Base-by-base conservation (phyloP, 2,329 filamentous ascomycete species). In the Neonectria coccinea region DNA sequence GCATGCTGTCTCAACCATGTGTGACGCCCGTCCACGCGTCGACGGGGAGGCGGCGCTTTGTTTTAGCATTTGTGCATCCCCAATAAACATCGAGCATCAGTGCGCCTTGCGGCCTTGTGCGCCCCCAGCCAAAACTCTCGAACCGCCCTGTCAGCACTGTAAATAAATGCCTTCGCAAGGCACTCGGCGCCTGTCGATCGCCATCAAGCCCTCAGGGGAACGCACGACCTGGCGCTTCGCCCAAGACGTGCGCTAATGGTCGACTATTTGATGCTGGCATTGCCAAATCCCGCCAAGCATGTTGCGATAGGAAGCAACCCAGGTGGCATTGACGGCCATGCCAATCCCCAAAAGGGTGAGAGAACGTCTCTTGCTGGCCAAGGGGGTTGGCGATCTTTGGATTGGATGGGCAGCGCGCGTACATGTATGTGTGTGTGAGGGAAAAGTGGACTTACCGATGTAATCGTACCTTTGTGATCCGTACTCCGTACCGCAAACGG, bases 121-220 rank as follows among this genome's bases (percentile, higher is more conserved):
- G 31, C 44, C 44, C 48, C 27, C 33, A 20, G 45, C 5, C 29
- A 22, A 22, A 36, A 47, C 56, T 33, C 12, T 48, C 41, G 20
- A 42, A 11, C 22, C 33, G 18, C 66, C 62, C 54, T 63, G 62
- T 50, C 39, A 56, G 58, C 50, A 57, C 29, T 29, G 56, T 51
- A 62, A 65, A 62, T 53, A 29, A 56, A 25, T 25, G 25, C 25
- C 62, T 66, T 67, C 62, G 42, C 56, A 54, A 60, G 56, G 25
- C 56, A 57, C 45, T 53, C 9, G 16, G 39, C n/a, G 39, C 58
- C 47, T 53, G 67, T 61, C 51, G 69, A 73, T 72, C 68, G 42
- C 39, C 62, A 67, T 68, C 50, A 67, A 68, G 62, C 45, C 67
- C 68, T 60, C 60, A 66, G 67, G 65, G 55, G 70, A 60, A 25